Evolutionary conservation across 2,329 filamentous ascomycete genomes (phyloP).

Genomic region (Apiospora rasikravindrae): DNA sequence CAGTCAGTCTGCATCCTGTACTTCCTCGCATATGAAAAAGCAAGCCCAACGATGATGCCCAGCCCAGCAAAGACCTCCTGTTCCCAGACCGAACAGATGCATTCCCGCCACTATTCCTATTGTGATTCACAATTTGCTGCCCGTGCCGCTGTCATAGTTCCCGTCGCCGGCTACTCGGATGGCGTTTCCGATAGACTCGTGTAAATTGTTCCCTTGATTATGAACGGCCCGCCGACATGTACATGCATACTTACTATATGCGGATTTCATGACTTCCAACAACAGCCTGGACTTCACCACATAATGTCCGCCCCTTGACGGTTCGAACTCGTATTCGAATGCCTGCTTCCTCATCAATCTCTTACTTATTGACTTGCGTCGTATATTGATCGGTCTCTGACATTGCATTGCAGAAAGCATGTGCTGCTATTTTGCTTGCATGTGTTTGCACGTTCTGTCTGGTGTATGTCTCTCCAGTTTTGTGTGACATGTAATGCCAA

Average conservation of each 20-base stretch:
- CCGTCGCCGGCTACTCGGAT: not conserved
- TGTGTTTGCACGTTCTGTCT: not conserved
- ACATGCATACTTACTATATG: not conserved
- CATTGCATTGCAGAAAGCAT: not conserved
- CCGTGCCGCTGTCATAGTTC: not conserved
- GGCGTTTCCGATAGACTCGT: not conserved
- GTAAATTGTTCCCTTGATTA: not conserved
- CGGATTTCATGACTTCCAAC: not conserved
- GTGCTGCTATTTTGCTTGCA: not conserved
- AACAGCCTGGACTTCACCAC: not conserved
- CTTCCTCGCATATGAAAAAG: not conserved
- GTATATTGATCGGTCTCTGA: not conserved
- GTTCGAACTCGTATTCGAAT: not conserved
- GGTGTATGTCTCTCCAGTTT: not conserved
- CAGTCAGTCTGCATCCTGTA: not conserved
- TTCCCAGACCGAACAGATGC: not conserved
- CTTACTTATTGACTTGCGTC: not conserved
- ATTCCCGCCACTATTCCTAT: not conserved
- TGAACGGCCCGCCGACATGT: not conserved
- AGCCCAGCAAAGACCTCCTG: not conserved
- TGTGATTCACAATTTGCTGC: not conserved
- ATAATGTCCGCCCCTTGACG: not conserved
- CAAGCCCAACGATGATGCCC: not conserved
- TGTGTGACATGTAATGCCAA: not conserved
- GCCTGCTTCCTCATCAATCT: not conserved